phyloP scores from a whole-genome alignment of 306 rosid species.

The Dryas drummondii region DNA sequence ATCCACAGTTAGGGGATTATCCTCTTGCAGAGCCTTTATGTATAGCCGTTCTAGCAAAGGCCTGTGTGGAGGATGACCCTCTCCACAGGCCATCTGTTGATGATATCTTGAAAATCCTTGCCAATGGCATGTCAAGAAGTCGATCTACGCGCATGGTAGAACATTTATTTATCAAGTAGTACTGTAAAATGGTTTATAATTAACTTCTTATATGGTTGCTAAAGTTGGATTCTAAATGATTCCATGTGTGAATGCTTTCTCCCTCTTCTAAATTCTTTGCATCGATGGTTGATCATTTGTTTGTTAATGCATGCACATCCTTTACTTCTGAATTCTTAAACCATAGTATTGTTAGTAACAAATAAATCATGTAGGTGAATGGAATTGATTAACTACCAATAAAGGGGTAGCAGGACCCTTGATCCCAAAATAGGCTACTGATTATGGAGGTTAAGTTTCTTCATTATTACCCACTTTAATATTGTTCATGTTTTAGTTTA shows the following conservation, averaged over 20 bases:
- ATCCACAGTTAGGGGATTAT: slow-evolving; percentile 54
- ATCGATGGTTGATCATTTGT: not conserved
- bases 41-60: slow-evolving; percentile 58
- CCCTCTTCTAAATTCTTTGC: not conserved
- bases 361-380: not conserved
- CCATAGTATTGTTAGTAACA: not conserved
- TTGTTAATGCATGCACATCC: not conserved
- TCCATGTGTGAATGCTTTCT: not conserved
- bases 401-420: not conserved
- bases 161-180: not conserved
- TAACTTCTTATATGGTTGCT: not conserved
- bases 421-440: not conserved
- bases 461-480: not conserved
- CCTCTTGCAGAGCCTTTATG: slow-evolving; percentile 57
- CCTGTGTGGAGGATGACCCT: slow-evolving; percentile 69
- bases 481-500: not conserved
- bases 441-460: not conserved
- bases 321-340: not conserved
- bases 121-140: slow-evolving; percentile 39
- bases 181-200: not conserved
- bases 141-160: slow-evolving; percentile 4
- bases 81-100: slow-evolving; percentile 58
- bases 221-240: not conserved
- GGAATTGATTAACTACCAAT: not conserved
- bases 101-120: slow-evolving; percentile 64